A percentile compares a stretch with the other conserved stretches of the same genome.
Evolutionary conservation across 495 filamentous ascomycete genomes (phyloP).

Genomic region (Tuber umbilicatum): DNA sequence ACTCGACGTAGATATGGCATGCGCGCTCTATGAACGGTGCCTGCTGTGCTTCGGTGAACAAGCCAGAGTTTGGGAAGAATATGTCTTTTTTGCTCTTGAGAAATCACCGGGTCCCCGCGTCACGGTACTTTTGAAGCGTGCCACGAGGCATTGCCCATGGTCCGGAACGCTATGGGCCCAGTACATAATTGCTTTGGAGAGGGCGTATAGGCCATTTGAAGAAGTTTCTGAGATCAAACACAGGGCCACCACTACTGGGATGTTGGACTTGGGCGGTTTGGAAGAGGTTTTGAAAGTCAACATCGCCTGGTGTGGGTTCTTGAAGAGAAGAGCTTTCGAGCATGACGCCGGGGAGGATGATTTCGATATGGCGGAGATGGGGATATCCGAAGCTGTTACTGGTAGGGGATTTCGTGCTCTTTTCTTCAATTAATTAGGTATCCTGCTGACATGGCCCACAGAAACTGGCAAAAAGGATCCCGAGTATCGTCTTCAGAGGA

Average conservation of each 20-base stretch:
- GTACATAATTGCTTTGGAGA: conserved; percentile 74
- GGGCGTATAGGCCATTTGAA: conserved; percentile 62
- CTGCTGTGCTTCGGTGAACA: conserved; percentile 68
- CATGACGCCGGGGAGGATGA: conserved; percentile 75
- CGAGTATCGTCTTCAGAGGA: conserved; percentile 76
- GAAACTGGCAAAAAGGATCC: conserved; percentile 55
- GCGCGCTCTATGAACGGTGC: conserved; percentile 54
- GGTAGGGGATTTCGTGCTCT: not conserved
- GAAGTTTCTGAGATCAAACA: conserved; percentile 86
- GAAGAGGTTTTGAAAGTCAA: conserved; percentile 82
- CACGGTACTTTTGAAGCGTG: conserved; percentile 60
- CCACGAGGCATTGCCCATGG: conserved; percentile 84
- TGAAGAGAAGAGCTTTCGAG: conserved; percentile 74
- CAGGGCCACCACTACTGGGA: conserved; percentile 72
- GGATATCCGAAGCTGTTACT: conserved; percentile 49
- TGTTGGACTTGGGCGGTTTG: conserved; percentile 66
- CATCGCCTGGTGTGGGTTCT: conserved; percentile 84
- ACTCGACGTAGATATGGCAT: conserved; percentile 47
- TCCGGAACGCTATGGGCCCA: conserved; percentile 85
- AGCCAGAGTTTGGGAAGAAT: conserved; percentile 36
- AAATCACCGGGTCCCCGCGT: conserved; percentile 39
- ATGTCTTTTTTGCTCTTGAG: conserved; percentile 41
- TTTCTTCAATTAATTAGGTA: not conserved
- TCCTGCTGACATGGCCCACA: conserved; percentile 42
- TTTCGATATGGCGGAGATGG: conserved; percentile 83